Evolutionary conservation across 108 stramenopile species (phyloP), one percentile per base, ranked within the genome.

Genomic region (Chaetoceros muelleri): DNA sequence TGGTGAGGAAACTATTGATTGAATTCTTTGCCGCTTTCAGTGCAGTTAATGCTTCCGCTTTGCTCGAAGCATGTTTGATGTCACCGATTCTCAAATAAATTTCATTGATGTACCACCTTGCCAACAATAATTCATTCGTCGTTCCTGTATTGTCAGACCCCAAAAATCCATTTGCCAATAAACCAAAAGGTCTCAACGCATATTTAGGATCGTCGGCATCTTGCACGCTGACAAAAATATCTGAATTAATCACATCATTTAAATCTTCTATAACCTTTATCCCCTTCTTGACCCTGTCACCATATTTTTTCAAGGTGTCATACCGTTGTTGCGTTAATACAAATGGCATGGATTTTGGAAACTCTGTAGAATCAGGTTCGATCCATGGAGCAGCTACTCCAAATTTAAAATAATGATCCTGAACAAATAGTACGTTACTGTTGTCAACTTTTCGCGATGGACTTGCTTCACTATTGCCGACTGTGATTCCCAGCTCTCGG

Each of bases 91-190:
- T 56, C 31, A 89, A 46, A 44, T 67, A 73, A 17, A 83, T 66
- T 56, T 89, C 87, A 60, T 89, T 89, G 28, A 89, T 76, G 53
- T 89, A 89, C 81, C 84, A 89, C 5, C 87, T 59, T 24, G 81
- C 81, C 5, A 89, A 31, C 52, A 89, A 72, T 18, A 89, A 55
- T 58, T 85, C 87, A 62, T 89, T 89, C 19, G 84, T 81, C 8
- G 80, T 75, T 7, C 83, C 82, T 19, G 79, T 81, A 57, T 85
- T 89, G 55, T 89, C 87, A 16, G 76, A 71, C 2, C 82, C 88
- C 44, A 85, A 52, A 31, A 90, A 79, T 18, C 67, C 58, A 47
- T 90, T 85, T 18, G 88, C 88, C 60, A 90, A 30, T n/a, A 90
- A 52, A 8, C 88, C 88, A 66, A 85, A 58, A 7, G 88, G 73